Percentiles rank a stretch among this genome's conserved stretches.
Conservation (phyloP, 2,329 filamentous ascomycete species). For the Paracoccidioides brasiliensis region DNA sequence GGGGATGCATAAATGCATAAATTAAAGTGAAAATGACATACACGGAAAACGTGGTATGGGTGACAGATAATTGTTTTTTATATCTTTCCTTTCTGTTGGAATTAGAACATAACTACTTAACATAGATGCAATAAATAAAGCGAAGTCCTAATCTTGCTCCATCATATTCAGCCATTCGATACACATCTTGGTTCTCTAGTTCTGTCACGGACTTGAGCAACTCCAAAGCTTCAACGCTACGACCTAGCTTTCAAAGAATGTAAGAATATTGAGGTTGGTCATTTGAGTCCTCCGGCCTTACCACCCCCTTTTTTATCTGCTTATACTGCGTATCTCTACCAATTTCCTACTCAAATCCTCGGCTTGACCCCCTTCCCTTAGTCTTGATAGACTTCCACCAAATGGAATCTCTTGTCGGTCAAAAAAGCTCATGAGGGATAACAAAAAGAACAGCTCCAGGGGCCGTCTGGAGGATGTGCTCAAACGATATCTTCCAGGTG, state of each 20-base stretch:
- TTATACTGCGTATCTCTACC: constrained; percentile 5
- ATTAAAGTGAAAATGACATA: neutral
- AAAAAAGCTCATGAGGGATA: constrained; percentile 21
- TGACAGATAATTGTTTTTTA: too few species aligned
- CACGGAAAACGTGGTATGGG: neutral
- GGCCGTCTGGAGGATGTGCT: constrained; percentile 14
- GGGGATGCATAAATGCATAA: neutral
- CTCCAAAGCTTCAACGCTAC: too few species aligned
- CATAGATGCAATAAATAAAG: too few species aligned
- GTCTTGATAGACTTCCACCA: constrained; percentile 9
- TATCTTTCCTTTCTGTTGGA: too few species aligned
- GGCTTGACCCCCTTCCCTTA: constrained; percentile 11
- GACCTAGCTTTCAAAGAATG: too few species aligned
- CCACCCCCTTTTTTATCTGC: constrained; percentile 5
- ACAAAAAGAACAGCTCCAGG: constrained; percentile 14
- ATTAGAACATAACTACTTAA: too few species aligned
- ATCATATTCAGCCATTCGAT: too few species aligned
- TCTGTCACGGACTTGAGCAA: neutral
- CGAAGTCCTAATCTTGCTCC: too few species aligned
- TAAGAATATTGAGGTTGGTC: too few species aligned
- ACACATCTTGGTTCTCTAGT: constrained; percentile 5
- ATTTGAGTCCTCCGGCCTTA: constrained; percentile 14
- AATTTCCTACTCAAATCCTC: constrained; percentile 11
- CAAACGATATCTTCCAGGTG: constrained; percentile 25
- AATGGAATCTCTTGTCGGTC: constrained; percentile 17